Evolutionary conservation across 495 filamentous ascomycete species (phyloP).

Genomic region (Penicillium antarcticum): DNA sequence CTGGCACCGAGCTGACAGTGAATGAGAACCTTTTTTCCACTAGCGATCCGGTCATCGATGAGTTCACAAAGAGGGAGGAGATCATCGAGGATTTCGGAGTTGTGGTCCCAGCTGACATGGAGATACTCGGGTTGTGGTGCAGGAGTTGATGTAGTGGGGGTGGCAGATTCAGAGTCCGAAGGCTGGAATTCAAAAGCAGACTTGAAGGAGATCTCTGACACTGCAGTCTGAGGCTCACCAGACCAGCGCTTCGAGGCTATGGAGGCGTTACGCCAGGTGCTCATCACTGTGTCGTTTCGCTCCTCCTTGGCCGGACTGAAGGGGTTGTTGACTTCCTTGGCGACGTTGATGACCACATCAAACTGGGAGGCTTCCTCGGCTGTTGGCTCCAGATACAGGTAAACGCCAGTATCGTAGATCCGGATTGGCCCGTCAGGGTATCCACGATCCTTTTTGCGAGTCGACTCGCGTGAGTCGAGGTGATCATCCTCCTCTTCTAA

Average conservation of each 20-base stretch:
- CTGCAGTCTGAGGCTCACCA: slow-evolving; percentile 65
- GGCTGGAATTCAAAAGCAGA: slow-evolving; percentile 62
- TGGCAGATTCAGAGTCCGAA: slow-evolving; percentile 35
- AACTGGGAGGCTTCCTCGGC: slow-evolving; percentile 80
- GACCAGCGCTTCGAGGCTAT: slow-evolving; percentile 37
- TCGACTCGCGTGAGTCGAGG: slow-evolving; percentile 72
- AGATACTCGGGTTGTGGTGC: slow-evolving; percentile 78
- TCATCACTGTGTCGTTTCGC: slow-evolving; percentile 37
- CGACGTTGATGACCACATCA: slow-evolving; percentile 93
- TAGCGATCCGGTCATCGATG: slow-evolving; percentile 72
- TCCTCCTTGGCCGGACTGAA: slow-evolving; percentile 49
- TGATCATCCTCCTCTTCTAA: slow-evolving; percentile 74
- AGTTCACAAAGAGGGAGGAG: slow-evolving; percentile 79
- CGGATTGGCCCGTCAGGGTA: slow-evolving; percentile 91
- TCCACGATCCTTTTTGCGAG: slow-evolving; percentile 57
- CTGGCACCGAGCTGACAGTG: slow-evolving; percentile 97
- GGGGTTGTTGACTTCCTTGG: slow-evolving; percentile 88
- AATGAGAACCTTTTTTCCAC: slow-evolving; percentile 83
- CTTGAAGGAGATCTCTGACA: slow-evolving; percentile 64
- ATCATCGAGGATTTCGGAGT: slow-evolving; percentile 90
- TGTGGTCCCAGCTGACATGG: slow-evolving; percentile 96
- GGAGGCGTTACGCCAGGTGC: slow-evolving; percentile 36
- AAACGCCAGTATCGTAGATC: slow-evolving; percentile 92
- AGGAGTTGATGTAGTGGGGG: slow-evolving; percentile 50
- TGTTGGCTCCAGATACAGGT: slow-evolving; percentile 86